Percentiles rank a stretch among this genome's conserved stretches.
Conservation (phyloP, 441 rosid species). For the Corymbia calophylla region DNA sequence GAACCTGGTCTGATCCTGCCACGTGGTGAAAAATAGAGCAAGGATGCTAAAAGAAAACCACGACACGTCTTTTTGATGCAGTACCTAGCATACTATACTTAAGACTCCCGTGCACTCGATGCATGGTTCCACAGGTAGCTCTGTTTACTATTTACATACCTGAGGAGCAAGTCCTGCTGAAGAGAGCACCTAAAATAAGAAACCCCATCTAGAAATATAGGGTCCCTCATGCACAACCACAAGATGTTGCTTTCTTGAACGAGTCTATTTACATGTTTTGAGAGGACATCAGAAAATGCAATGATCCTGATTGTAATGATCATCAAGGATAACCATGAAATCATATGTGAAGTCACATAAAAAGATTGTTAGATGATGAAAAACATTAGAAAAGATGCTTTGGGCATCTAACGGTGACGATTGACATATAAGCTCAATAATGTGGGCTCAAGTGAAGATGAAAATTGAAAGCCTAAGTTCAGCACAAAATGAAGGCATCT, state of each 20-base stretch:
- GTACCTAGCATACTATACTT: conserved; percentile 52
- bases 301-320: neutral
- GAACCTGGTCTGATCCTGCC: conserved; percentile 60
- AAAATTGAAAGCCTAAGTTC: too few species aligned
- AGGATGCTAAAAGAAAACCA: neutral
- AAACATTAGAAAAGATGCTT: neutral
- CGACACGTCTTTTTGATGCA: neutral
- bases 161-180: conserved; percentile 13
- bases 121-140: too few species aligned
- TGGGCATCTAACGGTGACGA: neutral
- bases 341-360: neutral
- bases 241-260: neutral
- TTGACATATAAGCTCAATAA: neutral
- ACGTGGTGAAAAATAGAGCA: neutral
- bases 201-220: neutral
- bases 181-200: neutral
- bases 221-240: neutral
- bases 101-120: conserved; percentile 49
- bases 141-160: conserved; percentile 60
- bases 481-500: neutral
- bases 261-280: neutral
- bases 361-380: neutral
- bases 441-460: neutral
- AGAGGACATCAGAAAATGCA: neutral
- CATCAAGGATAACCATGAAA: neutral